Conservation (phyloP, 129 eudicot species). For the Helianthus tuberosus region DNA sequence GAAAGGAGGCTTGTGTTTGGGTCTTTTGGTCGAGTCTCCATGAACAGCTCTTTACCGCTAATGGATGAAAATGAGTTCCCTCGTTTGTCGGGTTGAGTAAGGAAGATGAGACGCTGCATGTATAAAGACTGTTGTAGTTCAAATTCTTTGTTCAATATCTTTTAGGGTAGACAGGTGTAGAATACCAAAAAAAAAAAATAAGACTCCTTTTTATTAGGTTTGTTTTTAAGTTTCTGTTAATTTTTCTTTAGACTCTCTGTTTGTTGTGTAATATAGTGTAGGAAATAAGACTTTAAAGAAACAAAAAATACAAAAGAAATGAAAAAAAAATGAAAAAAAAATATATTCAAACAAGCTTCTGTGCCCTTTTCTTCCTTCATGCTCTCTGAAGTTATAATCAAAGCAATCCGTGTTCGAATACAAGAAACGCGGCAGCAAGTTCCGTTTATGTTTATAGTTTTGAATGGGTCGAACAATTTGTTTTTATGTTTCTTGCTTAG, state of each 20-base stretch:
- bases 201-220: slow-evolving; percentile 10
- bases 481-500: too few species aligned
- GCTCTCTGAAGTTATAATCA: background rate
- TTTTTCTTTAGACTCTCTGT: slow-evolving; percentile 1
- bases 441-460: too few species aligned
- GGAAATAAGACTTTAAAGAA: background rate
- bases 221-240: slow-evolving; percentile 8
- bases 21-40: slow-evolving; percentile 35
- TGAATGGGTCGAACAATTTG: too few species aligned
- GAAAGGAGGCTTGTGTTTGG: slow-evolving; percentile 49
- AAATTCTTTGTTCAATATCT: background rate
- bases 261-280: slow-evolving; percentile 22
- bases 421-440: too few species aligned
- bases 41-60: slow-evolving; percentile 32
- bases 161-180: background rate
- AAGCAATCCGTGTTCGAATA: too few species aligned
- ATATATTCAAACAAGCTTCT: background rate
- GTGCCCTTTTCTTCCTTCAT: background rate
- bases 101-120: background rate
- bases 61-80: slow-evolving; percentile 76
- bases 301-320: slow-evolving; percentile 6
- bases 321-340: slow-evolving; percentile 7
- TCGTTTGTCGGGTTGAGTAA: slow-evolving; percentile 45
- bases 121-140: slow-evolving; percentile 10
- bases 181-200: background rate